A percentile compares a stretch with the other conserved stretches of the same genome.
Conservation (phyloP, 768 basidiomycete genomes). For the Suillus americanus region DNA sequence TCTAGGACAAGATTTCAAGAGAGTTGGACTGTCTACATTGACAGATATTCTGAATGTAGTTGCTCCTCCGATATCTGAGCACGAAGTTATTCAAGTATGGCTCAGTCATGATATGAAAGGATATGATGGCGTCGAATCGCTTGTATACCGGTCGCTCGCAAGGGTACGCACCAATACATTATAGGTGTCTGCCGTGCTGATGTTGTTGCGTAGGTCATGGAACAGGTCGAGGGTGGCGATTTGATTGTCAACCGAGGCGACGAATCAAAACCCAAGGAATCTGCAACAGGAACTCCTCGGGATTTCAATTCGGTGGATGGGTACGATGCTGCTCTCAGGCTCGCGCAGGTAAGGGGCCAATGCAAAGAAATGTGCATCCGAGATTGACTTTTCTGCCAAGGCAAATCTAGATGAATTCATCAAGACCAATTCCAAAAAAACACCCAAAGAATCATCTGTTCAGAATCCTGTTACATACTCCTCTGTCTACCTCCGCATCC, state of each 20-base stretch:
- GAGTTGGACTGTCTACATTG: conserved; percentile 84
- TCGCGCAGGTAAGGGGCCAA: conserved; percentile 63
- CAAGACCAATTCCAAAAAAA: conserved; percentile 52
- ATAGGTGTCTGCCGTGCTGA: conserved; percentile 8
- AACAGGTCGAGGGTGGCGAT: conserved; percentile 92
- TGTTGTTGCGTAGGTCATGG: conserved; percentile 66
- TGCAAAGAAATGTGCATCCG: not conserved
- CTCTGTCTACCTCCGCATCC: conserved; percentile 89
- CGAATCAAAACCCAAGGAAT: conserved; percentile 68
- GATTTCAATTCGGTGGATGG: conserved; percentile 84
- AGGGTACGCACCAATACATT: conserved; percentile 50
- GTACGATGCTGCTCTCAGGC: conserved; percentile 79
- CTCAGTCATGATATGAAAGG: conserved; percentile 96
- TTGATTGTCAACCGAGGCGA: conserved; percentile 83
- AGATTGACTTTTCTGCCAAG: conserved; percentile 38
- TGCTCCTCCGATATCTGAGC: conserved; percentile 96
- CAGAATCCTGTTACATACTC: conserved; percentile 78
- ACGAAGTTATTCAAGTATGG: conserved; percentile 97
- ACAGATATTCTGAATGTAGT: conserved; percentile 94
- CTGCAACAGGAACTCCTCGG: conserved; percentile 43
- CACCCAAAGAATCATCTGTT: conserved; percentile 28
- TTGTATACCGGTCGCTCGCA: conserved; percentile 87
- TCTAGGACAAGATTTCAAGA: conserved; percentile 85
- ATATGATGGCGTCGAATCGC: conserved; percentile 90
- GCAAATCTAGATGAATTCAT: conserved; percentile 77